Conservation (phyloP, 495 filamentous ascomycete genomes). For the Podospora bellae-mahoneyi region DNA sequence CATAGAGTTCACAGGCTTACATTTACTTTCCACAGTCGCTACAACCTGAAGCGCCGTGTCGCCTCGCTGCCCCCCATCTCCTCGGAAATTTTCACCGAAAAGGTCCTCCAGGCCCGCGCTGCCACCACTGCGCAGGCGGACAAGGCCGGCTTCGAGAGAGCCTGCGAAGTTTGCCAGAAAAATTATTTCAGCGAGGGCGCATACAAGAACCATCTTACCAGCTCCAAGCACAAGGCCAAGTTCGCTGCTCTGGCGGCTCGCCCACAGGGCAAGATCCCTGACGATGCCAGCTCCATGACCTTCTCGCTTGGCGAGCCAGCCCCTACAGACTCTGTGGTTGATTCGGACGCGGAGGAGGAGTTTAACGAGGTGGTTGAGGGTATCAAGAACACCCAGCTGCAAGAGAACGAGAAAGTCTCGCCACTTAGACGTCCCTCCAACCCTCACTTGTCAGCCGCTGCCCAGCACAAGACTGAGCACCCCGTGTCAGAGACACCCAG, state of each 20-base stretch:
- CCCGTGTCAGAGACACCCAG: constrained; percentile 33
- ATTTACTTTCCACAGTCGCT: constrained; percentile 63
- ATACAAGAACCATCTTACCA: constrained; percentile 86
- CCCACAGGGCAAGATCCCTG: constrained; percentile 40
- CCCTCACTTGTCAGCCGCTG: constrained; percentile 52
- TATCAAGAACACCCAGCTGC: constrained; percentile 68
- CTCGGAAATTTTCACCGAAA: constrained; percentile 91
- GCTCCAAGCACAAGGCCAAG: constrained; percentile 82
- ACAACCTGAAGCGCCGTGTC: constrained; percentile 95
- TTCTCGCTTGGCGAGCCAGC: constrained; percentile 86
- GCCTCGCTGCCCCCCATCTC: constrained; percentile 87
- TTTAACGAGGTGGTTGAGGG: constrained; percentile 74
- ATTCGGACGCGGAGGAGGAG: constrained; percentile 66
- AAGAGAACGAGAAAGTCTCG: constrained; percentile 57
- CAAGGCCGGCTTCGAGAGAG: constrained; percentile 82
- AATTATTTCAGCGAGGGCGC: constrained; percentile 95
- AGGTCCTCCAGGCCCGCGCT: constrained; percentile 90
- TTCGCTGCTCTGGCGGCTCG: constrained; percentile 39
- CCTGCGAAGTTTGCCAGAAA: constrained; percentile 80
- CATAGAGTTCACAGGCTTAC: constrained; percentile 18
- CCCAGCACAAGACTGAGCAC: constrained; percentile 41
- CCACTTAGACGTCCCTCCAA: constrained; percentile 54
- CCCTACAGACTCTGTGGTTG: constrained; percentile 45
- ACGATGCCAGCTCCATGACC: constrained; percentile 79
- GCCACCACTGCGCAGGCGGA: constrained; percentile 77